Evolutionary conservation across 768 basidiomycete species (phyloP).

Genomic region (Fomitopsis serialis): DNA sequence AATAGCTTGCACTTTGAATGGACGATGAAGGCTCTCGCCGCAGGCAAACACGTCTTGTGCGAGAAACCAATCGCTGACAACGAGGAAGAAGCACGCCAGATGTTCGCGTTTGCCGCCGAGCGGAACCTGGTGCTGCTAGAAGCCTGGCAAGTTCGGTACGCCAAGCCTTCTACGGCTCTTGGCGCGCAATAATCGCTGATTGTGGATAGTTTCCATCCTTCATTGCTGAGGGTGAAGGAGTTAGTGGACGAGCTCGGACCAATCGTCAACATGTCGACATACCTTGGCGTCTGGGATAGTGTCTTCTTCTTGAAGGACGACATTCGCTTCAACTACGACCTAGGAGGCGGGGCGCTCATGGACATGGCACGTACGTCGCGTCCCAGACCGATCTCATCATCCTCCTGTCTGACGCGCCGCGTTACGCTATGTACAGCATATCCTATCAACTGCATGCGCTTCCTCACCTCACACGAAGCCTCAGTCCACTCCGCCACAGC

Average conservation of each 20-base stretch:
- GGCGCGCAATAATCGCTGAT: no score
- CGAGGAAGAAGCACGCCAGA: conserved; percentile 17
- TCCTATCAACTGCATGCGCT: conserved; percentile 21
- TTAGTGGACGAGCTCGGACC: conserved; percentile 51
- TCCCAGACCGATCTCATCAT: neutral
- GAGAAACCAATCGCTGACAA: conserved; percentile 30
- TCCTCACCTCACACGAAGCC: conserved; percentile 7
- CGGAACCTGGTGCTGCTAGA: conserved; percentile 24
- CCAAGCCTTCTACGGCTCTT: no score
- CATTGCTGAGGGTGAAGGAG: conserved; percentile 43
- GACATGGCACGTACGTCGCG: conserved; percentile 47
- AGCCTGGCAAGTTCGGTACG: conserved; percentile 14
- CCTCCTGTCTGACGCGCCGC: neutral
- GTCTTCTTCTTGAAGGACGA: conserved; percentile 29
- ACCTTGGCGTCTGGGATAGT: conserved; percentile 27
- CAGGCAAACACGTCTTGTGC: conserved; percentile 30
- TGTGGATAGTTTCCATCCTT: conserved; percentile 52
- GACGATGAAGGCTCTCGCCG: conserved; percentile 26
- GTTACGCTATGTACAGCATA: conserved; percentile 24
- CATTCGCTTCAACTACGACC: conserved; percentile 45
- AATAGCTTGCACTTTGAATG: conserved; percentile 31
- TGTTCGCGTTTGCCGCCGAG: conserved; percentile 23
- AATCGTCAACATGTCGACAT: conserved; percentile 38
- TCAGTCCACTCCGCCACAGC: conserved; percentile 10
- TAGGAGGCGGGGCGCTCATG: conserved; percentile 59